phyloP scores from a whole-genome alignment of 305 asterid genomes.

The Fraxinus paxiana region DNA sequence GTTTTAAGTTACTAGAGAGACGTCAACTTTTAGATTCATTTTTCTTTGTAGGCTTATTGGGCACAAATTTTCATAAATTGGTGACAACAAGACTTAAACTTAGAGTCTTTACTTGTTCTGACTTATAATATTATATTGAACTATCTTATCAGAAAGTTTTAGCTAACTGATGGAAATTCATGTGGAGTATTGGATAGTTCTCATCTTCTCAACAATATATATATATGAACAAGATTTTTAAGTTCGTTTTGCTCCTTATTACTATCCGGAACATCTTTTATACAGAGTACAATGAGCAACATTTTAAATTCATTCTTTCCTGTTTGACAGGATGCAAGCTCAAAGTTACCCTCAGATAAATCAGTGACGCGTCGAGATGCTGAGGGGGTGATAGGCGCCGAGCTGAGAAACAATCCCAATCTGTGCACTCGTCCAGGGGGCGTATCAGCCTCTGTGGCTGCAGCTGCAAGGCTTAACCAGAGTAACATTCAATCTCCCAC shows the following conservation, averaged over 20 bases:
- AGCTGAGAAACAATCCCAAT: constrained; percentile 83
- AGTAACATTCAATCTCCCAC: constrained; percentile 23
- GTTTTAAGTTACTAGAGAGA: not conserved
- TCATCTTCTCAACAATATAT: not conserved
- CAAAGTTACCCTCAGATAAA: constrained; percentile 54
- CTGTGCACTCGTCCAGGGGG: constrained; percentile 89
- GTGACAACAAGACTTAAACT: not conserved
- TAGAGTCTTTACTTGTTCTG: not conserved
- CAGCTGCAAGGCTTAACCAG: constrained; percentile 88
- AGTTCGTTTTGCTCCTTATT: not conserved
- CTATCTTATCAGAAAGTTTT: not conserved
- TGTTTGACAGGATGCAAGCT: constrained; percentile 43
- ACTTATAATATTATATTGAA: not conserved
- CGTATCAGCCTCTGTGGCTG: constrained; percentile 82
- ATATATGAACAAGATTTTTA: not conserved
- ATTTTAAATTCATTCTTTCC: not conserved
- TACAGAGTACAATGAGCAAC: not conserved
- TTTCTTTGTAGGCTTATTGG: not conserved
- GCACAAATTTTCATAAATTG: not conserved
- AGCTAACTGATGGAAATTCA: not conserved
- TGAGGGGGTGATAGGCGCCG: constrained; percentile 82
- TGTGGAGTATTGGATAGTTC: not conserved
- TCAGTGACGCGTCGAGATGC: constrained; percentile 71
- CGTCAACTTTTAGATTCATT: not conserved
- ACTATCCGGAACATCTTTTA: not conserved